Conservation (phyloP, 768 basidiomycete species). For the Podaxis sp. region DNA sequence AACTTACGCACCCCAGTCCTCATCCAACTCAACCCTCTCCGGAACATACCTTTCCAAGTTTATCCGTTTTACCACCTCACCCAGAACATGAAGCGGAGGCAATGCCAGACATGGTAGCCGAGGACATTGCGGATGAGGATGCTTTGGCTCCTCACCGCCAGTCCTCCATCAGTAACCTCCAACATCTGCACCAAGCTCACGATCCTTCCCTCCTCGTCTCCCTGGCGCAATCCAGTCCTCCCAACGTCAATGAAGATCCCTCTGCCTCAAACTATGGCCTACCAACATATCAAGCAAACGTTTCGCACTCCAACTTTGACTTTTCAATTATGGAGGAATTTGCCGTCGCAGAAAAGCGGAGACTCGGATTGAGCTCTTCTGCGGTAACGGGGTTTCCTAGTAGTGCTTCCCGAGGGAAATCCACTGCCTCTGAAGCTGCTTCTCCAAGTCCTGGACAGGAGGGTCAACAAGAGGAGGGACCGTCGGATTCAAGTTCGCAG, state of each 20-base stretch:
- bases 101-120: constrained; percentile 19
- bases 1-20: constrained; percentile 15
- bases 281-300: constrained; percentile 69
- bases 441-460: constrained; percentile 12
- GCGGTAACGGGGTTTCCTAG: constrained; percentile 38
- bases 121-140: constrained; percentile 25
- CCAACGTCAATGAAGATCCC: constrained; percentile 26
- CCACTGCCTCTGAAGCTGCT: constrained; percentile 14
- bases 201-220: constrained; percentile 49
- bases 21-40: constrained; percentile 21
- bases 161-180: constrained; percentile 33
- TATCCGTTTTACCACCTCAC: constrained; percentile 44
- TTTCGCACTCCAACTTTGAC: constrained; percentile 61
- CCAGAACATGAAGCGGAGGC: constrained; percentile 49
- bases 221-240: constrained; percentile 17
- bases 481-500: constrained; percentile 24
- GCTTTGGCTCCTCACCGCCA: constrained; percentile 21
- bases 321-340: constrained; percentile 78
- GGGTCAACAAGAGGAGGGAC: constrained; percentile 11
- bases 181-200: constrained; percentile 41
- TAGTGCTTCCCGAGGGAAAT: constrained; percentile 19
- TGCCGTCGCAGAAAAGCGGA: constrained; percentile 65
- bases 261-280: constrained; percentile 45
- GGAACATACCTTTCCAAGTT: constrained; percentile 29
- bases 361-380: constrained; percentile 57